Conservation (phyloP, 78 protist species). For the Parvularia atlantis region DNA sequence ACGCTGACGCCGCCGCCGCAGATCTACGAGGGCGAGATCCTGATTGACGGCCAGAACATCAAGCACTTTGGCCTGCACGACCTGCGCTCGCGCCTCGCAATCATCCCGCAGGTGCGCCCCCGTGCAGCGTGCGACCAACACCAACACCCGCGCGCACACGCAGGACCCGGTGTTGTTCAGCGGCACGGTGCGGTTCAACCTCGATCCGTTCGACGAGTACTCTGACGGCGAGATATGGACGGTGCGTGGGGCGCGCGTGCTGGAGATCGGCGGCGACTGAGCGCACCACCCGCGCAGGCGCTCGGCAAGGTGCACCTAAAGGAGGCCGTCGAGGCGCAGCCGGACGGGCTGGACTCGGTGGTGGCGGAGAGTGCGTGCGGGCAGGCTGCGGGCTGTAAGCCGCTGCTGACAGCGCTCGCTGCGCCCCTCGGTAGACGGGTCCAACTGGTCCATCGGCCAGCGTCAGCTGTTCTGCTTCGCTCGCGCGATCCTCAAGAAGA, state of each 20-base stretch:
- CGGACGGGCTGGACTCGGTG: not conserved
- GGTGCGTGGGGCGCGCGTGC: too few species aligned
- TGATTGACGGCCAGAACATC: not conserved
- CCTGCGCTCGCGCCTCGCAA: constrained; percentile 54
- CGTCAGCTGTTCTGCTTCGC: constrained; percentile 84
- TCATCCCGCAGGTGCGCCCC: constrained; percentile 92
- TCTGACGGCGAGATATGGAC: not conserved
- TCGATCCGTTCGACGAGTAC: constrained; percentile 39
- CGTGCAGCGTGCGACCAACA: too few species aligned
- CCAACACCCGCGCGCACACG: too few species aligned
- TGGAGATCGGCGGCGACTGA: too few species aligned
- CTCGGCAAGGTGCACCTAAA: not conserved
- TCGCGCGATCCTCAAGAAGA: constrained; percentile 72
- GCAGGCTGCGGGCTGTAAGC: too few species aligned
- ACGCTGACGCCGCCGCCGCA: too few species aligned
- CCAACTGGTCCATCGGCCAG: constrained; percentile 64
- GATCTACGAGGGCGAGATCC: constrained; percentile 1
- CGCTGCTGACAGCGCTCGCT: too few species aligned
- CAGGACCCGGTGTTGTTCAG: constrained; percentile 73
- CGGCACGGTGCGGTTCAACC: constrained; percentile 57
- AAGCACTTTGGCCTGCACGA: constrained; percentile 11
- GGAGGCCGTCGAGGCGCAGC: not conserved
- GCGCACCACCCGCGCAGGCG: too few species aligned
- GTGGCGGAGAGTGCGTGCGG: constrained; percentile 24
- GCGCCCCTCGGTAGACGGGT: too few species aligned